Base-by-base conservation (phyloP, 805 yeast genomes). In the Vanderwaltozyma yarrowii region DNA sequence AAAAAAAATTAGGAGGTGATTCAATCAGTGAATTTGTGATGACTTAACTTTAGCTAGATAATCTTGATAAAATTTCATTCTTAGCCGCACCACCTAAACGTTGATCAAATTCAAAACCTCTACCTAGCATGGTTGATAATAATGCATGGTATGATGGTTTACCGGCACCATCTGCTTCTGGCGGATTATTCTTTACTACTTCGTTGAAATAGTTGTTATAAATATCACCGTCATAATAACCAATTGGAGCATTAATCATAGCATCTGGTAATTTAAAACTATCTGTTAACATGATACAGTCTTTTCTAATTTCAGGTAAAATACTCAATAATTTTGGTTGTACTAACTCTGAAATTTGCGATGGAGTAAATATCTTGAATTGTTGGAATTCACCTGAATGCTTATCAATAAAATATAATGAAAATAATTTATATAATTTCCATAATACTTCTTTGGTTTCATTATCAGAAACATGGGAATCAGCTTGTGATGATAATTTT, bases 191-290 rank as follows among this genome's bases (percentile, higher is more conserved):
- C 12, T 58, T 57, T 35, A 64, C 54, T 14, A 78, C 74, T 40
- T 76, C 76, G 52, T 73, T 74, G 42, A 79, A 80, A 64, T 86
- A 86, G 58, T 82, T 77, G 54, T 78, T 77, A 64, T 86, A 87
- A 40, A 84, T 78, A 58, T 87, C 79, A 41, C 96, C 96, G 50
- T 82, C 77, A 61, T 71, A 79, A 40, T 68, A 70, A 33, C 96
- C 96, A 41, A 87, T 71, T 4, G 92, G 78, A 0, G 95, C 77
- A 58, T 86, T 83, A 54, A 87, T 70, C 65, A 81, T 73, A 56
- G 71, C 80, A 62, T 87, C 95, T 30, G 85, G 76, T 45, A 81
- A 70, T 61, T 80, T 76, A 69, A 87, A 87, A 1, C 94, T 72
- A 61, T 87, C 96, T 5, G 94, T 81, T 50, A 83, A 67, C 1